phyloP scores from a whole-genome alignment of 306 rosid species.

The Prunus mume region DNA sequence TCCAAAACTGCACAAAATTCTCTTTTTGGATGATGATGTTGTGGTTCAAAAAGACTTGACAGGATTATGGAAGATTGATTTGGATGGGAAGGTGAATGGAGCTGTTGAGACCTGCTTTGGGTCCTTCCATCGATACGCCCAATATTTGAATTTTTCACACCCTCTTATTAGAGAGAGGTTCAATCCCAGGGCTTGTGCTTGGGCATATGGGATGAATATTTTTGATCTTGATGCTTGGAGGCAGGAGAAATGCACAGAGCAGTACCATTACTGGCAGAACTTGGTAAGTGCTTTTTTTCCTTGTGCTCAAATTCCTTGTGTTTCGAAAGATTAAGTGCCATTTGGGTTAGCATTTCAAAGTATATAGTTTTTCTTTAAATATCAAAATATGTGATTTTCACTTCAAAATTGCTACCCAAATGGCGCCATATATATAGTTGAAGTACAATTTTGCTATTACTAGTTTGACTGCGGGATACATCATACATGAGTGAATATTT shows the following conservation, averaged over 20 bases:
- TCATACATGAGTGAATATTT: neutral
- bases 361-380: neutral
- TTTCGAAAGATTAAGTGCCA: neutral
- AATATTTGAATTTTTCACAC: conserved; percentile 83
- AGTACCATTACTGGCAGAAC: conserved; percentile 92
- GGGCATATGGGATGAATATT: conserved; percentile 93
- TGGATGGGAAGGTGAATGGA: conserved; percentile 95
- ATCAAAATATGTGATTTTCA: neutral
- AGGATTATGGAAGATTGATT: conserved; percentile 83
- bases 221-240: conserved; percentile 98
- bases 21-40: conserved; percentile 87
- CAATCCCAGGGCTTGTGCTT: conserved; percentile 91
- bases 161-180: conserved; percentile 71
- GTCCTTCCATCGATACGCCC: conserved; percentile 81
- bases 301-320: neutral
- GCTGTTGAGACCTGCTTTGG: conserved; percentile 98
- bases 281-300: conserved; percentile 44
- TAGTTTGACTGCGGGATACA: neutral
- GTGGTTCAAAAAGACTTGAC: conserved; percentile 96
- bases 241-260: conserved; percentile 76
- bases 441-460: neutral
- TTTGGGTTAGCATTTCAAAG: neutral
- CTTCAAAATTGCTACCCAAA: neutral
- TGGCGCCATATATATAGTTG: neutral
- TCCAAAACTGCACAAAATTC: conserved; percentile 76